Evolutionary conservation across 2,329 filamentous ascomycete species (phyloP).

Genomic region (Claviceps sp.): DNA sequence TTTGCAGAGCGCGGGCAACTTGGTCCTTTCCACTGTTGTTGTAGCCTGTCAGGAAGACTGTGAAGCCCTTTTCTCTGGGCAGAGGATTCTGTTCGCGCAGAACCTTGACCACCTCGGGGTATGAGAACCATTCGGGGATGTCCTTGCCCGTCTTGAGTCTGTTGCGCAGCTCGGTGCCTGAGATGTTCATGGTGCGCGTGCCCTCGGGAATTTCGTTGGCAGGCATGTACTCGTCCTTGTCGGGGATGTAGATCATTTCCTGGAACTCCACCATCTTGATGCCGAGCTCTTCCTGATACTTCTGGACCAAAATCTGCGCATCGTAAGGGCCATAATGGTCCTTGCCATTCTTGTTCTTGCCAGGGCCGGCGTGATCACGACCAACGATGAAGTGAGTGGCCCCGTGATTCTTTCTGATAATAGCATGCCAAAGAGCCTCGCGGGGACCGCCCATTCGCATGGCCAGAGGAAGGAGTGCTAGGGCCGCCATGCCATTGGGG

Average conservation of each 20-base stretch:
- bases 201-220: conserved; percentile 79
- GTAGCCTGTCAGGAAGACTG: conserved; percentile 94
- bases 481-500: conserved; percentile 96
- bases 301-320: conserved; percentile 88
- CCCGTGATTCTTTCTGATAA: conserved; percentile 99
- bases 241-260: conserved; percentile 98
- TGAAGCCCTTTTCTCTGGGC: conserved; percentile 87
- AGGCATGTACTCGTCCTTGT: conserved; percentile 91
- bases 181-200: conserved; percentile 77
- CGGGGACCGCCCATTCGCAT: conserved; percentile 99
- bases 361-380: conserved; percentile 92
- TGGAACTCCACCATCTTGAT: conserved; percentile 99
- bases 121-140: conserved; percentile 99
- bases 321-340: conserved; percentile 99
- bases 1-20: conserved; percentile 87
- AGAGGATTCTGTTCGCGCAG: conserved; percentile 93
- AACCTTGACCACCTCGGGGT: conserved; percentile 94
- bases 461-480: conserved; percentile 85
- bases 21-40: conserved; percentile 96
- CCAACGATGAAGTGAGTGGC: conserved; percentile 99
- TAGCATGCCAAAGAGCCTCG: conserved; percentile 98
- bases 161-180: conserved; percentile 78
- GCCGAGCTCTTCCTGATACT: conserved; percentile 90
- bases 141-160: conserved; percentile 83
- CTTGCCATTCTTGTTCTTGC: conserved; percentile 93